Conservation (phyloP, 2,329 filamentous ascomycete genomes). For the Sordariomycetes sp. region DNA sequence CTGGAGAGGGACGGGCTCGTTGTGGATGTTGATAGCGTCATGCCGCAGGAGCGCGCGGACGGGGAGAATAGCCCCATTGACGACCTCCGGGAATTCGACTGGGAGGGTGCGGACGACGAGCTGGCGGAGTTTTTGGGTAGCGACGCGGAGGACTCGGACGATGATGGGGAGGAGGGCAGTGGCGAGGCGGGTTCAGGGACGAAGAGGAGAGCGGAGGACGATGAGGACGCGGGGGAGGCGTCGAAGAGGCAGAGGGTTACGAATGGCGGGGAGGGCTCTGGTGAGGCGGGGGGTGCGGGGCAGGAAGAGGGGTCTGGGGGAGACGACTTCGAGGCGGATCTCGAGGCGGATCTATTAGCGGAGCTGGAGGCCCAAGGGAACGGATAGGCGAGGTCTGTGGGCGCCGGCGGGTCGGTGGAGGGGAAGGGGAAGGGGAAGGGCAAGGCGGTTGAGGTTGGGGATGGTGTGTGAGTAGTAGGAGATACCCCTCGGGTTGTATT, state of each 20-base stretch:
- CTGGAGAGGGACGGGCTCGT: conserved; percentile 23
- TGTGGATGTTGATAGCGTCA: conserved; percentile 13
- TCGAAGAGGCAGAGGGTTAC: conserved; percentile 38
- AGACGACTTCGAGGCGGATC: conserved; percentile 24
- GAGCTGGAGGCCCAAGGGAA: conserved; percentile 32
- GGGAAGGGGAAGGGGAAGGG: not conserved
- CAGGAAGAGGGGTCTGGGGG: conserved; percentile 23
- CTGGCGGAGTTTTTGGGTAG: conserved; percentile 58
- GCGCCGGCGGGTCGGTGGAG: not conserved
- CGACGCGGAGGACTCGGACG: conserved; percentile 35
- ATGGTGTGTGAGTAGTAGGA: not conserved
- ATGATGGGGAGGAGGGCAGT: conserved; percentile 13
- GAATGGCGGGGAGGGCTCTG: conserved; percentile 9
- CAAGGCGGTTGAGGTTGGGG: not conserved
- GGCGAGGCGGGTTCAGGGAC: conserved; percentile 4
- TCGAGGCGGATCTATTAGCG: conserved; percentile 50
- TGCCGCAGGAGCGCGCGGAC: conserved; percentile 32
- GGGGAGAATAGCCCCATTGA: conserved; percentile 36
- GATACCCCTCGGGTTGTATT: not conserved
- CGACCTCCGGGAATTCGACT: conserved; percentile 44
- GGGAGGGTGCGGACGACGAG: conserved; percentile 55
- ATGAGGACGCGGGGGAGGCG: conserved; percentile 15
- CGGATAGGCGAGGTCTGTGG: not conserved
- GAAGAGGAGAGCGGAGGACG: conserved; percentile 7
- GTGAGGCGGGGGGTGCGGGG: conserved; percentile 22